Evolutionary conservation across 371 early-diverging fungal genomes (phyloP).

Genomic region (Syncephalastrum racemosum): DNA sequence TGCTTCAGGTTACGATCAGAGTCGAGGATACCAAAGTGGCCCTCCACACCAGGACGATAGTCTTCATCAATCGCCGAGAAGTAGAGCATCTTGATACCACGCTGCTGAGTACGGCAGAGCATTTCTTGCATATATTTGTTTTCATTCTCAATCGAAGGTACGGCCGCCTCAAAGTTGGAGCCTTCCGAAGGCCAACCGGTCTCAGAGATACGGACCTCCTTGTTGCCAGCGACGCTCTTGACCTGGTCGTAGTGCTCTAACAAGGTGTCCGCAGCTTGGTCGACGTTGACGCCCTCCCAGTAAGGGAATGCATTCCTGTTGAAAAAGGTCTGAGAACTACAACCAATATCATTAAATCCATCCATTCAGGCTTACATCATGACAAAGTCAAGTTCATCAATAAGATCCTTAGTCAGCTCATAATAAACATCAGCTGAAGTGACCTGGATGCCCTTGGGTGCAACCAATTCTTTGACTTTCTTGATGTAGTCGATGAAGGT

Average conservation of each 20-base stretch:
- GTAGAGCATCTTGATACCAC: slow-evolving; percentile 53
- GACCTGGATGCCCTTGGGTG: slow-evolving; percentile 33
- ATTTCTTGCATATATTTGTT: slow-evolving; percentile 36
- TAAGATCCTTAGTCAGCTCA: slow-evolving; percentile 40
- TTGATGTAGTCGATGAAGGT: slow-evolving; percentile 36
- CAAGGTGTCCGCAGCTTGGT: slow-evolving; percentile 45
- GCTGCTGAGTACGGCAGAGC: slow-evolving; percentile 48
- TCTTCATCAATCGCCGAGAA: slow-evolving; percentile 65
- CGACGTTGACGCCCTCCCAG: slow-evolving; percentile 62
- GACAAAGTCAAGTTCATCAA: slow-evolving; percentile 57
- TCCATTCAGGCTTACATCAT: slow-evolving; percentile 39
- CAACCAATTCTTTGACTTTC: slow-evolving; percentile 31
- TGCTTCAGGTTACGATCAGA: slow-evolving; percentile 23
- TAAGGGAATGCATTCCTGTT: slow-evolving; percentile 64
- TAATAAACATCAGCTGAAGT: slow-evolving; percentile 63
- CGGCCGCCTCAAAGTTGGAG: slow-evolving; percentile 44
- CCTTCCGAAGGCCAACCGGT: slow-evolving; percentile 71
- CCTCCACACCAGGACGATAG: slow-evolving; percentile 58
- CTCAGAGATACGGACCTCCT: slow-evolving; percentile 62
- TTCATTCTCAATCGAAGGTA: slow-evolving; percentile 53
- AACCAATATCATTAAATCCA: neutral
- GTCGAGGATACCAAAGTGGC: slow-evolving; percentile 56
- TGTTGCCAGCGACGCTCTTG: slow-evolving; percentile 38
- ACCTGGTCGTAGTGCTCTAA: slow-evolving; percentile 50
- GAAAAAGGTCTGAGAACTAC: slow-evolving; percentile 1